Conservation (phyloP, 202 grass and related monocot genomes). For the Schoenoplectus tabernaemontani region DNA sequence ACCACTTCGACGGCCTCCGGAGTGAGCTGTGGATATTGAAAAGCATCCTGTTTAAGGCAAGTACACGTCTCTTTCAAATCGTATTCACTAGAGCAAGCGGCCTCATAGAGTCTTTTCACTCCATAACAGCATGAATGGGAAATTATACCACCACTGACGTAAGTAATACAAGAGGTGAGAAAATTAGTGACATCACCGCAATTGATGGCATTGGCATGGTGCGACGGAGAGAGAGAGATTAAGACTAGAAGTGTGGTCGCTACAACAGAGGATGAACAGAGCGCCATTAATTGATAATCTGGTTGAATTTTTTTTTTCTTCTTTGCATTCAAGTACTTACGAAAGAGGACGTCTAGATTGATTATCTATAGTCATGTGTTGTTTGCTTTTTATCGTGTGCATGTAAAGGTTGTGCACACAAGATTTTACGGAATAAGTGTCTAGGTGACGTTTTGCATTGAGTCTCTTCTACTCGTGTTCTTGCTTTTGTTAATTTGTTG, state of each 20-base stretch:
- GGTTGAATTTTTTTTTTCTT: background rate
- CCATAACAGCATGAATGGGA: background rate
- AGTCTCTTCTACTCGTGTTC: too few species aligned
- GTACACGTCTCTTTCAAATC: background rate
- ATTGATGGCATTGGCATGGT: background rate
- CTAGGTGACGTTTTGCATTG: too few species aligned
- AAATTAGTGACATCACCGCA: background rate
- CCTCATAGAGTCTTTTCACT: background rate
- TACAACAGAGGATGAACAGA: background rate
- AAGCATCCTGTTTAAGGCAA: background rate
- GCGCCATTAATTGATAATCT: background rate
- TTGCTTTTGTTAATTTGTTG: too few species aligned
- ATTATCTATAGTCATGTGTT: too few species aligned
- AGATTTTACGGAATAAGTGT: too few species aligned
- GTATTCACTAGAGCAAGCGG: background rate
- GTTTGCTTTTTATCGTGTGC: too few species aligned
- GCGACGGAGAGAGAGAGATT: background rate
- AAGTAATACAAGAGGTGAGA: background rate
- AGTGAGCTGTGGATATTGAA: background rate
- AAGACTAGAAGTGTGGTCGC: background rate
- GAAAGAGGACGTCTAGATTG: too few species aligned
- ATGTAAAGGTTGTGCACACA: too few species aligned
- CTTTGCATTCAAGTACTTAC: too few species aligned
- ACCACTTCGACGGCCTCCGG: background rate
- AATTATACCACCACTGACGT: background rate